Conservation (phyloP, 495 filamentous ascomycete species). For the Podospora conica region DNA sequence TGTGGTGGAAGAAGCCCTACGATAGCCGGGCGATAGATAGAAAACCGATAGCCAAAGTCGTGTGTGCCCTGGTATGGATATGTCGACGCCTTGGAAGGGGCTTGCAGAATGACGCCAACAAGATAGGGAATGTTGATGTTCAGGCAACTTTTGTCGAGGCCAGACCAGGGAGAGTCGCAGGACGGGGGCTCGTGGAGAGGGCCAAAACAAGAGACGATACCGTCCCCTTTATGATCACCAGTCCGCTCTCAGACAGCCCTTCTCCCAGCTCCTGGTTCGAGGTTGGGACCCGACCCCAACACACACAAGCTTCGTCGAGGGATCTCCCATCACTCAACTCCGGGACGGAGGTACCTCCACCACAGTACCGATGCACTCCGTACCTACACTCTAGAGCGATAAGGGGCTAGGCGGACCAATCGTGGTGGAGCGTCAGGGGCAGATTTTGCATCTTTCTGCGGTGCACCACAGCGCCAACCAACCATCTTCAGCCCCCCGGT, state of each 20-base stretch:
- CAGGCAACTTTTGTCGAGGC: background rate
- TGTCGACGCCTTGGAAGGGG: background rate
- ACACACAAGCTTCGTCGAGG: slow-evolving; percentile 4
- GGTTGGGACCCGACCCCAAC: slow-evolving; percentile 16
- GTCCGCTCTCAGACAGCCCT: background rate
- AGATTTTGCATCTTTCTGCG: background rate
- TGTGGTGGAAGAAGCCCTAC: background rate
- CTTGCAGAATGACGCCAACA: background rate
- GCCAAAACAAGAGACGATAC: background rate
- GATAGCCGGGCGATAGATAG: background rate
- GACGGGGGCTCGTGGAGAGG: background rate
- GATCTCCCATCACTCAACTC: slow-evolving; percentile 16
- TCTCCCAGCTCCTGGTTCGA: slow-evolving; percentile 12
- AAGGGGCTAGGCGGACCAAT: background rate
- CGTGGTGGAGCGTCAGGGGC: background rate
- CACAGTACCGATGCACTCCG: background rate
- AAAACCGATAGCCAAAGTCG: background rate
- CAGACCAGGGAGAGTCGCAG: background rate
- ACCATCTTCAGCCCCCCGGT: slow-evolving; percentile 5
- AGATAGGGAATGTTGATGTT: background rate
- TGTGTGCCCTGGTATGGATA: background rate
- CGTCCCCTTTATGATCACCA: slow-evolving; percentile 9
- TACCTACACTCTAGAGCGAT: background rate
- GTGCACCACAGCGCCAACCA: slow-evolving; percentile 5
- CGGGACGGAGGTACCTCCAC: background rate